Evolutionary conservation across 1,284 basidiomycete genomes (phyloP), one percentile per base, ranked within the genome.

Genomic region (Pseudozyma pruni): DNA sequence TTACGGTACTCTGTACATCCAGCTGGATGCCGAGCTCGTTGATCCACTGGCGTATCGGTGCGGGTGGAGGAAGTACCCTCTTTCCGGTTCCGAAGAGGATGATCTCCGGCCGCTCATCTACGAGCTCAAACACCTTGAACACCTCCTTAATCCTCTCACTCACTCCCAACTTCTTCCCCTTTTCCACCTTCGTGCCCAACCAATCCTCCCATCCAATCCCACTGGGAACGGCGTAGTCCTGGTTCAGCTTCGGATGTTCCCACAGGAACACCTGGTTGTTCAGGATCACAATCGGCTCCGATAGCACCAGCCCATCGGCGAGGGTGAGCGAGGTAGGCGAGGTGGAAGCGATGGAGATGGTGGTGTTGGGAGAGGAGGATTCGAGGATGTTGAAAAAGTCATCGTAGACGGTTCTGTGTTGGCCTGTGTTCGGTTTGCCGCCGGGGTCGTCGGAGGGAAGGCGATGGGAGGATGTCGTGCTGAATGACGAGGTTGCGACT

Each of bases 1-100:
- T 61, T 78, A 94, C 94, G 43, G 93, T 93, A 80, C 94, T 92
- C 89, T 95, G 93, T n/a, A 93, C 86, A 73, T 98, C 95, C 42
- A 94, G 84, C 78, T 94, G 92, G 61, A 97, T 91, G 7, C 94
- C 94, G 34, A 93, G 82, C 35, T 87, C 85, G 62, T 87, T 90
- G 41, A 97, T 79, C 81, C 93, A 88, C 38, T 87, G 85, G 17
- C 89, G 86, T 20, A 97, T 83, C 23, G 83, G 83, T 6, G 87
- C 86, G 14, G 94, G 94, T 2, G 90, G 89, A 46, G 90, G 89
- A 3, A 88, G 83, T 11, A 90, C 87, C 8, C 85, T 86, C 64
- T 86, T 86, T 0, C 95, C 95, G 0, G 94, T 97, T 0, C 94
- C 94, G 17, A 98, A 85, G 4, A 98, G 83, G 17, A 98, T 83